phyloP scores from a whole-genome alignment of 2,329 filamentous ascomycete genomes.

The Pseudonectria buxi region DNA sequence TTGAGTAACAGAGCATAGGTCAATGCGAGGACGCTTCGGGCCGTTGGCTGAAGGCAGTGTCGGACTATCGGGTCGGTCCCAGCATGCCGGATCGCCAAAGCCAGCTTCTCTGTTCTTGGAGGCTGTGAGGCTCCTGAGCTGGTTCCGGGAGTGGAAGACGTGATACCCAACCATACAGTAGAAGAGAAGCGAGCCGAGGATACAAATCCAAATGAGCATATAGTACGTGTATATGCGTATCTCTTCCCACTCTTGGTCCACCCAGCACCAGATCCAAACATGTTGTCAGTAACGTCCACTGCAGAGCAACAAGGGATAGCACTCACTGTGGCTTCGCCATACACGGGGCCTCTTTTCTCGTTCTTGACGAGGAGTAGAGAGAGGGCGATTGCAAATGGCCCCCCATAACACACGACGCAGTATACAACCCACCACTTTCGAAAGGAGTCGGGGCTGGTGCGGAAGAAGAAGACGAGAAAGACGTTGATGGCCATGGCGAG shows the following conservation, averaged over 20 bases:
- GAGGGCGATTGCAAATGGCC: constrained; percentile 62
- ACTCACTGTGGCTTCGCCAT: constrained; percentile 52
- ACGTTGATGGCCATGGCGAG: constrained; percentile 80
- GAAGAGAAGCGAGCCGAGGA: constrained; percentile 46
- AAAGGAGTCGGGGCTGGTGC: constrained; percentile 60
- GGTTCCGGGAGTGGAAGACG: constrained; percentile 52
- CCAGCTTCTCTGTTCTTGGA: constrained; percentile 24
- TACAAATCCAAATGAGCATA: constrained; percentile 55
- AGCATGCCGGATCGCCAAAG: constrained; percentile 27
- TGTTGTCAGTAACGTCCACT: constrained; percentile 3
- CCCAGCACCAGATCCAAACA: constrained; percentile 56
- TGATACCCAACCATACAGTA: constrained; percentile 53
- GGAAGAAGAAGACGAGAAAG: constrained; percentile 59
- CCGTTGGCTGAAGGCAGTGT: too few species aligned
- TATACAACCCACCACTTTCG: constrained; percentile 68
- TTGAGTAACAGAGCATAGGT: constrained; percentile 20
- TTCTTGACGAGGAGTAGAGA: constrained; percentile 53
- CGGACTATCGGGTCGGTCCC: too few species aligned
- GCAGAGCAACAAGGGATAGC: neutral
- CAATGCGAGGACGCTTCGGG: constrained; percentile 13
- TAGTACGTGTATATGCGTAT: constrained; percentile 57
- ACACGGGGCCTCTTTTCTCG: constrained; percentile 34
- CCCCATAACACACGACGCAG: constrained; percentile 61
- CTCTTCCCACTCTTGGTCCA: constrained; percentile 45
- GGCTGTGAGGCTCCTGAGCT: constrained; percentile 44